Percentiles rank a stretch among this genome's conserved stretches.
These are phyloP conservation scores for Aspergillus hancockii DNA, from an alignment of 495 filamentous ascomycete species.

Conservation along the genomic window DNA sequence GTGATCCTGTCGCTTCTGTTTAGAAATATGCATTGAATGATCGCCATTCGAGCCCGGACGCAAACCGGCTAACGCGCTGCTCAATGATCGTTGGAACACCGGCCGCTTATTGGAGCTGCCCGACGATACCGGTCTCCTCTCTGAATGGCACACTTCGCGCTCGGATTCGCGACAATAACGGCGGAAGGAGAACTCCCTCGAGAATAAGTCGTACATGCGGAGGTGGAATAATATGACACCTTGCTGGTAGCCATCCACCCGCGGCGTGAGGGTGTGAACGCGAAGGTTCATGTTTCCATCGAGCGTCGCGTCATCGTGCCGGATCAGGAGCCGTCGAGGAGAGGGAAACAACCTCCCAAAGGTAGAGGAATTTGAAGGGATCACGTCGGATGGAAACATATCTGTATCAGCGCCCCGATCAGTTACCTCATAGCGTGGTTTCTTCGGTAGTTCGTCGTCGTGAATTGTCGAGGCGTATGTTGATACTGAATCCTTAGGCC, in stretches of 20 bases:
- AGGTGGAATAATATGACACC: slow-evolving; percentile 90
- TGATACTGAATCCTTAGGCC: slow-evolving; percentile 66
- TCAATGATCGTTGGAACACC: slow-evolving; percentile 69
- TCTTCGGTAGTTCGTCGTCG: slow-evolving; percentile 59
- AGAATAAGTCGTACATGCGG: slow-evolving; percentile 89
- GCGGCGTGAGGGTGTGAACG: slow-evolving; percentile 73
- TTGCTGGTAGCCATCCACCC: slow-evolving; percentile 53
- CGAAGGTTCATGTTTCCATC: slow-evolving; percentile 98
- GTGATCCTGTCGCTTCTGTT: slow-evolving; percentile 54
- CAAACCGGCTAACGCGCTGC: slow-evolving; percentile 70
- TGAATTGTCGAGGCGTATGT: slow-evolving; percentile 78
- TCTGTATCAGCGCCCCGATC: slow-evolving; percentile 64
- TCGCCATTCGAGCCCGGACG: slow-evolving; percentile 54
- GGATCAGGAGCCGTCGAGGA: slow-evolving; percentile 73
- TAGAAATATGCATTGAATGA: slow-evolving; percentile 13
- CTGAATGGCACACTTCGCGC: slow-evolving; percentile 87
- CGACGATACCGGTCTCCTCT: slow-evolving; percentile 65
- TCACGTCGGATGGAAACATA: slow-evolving; percentile 59
- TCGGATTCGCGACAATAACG: slow-evolving; percentile 93
- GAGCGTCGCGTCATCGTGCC: slow-evolving; percentile 86
- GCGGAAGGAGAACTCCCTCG: slow-evolving; percentile 84
- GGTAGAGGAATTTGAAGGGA: slow-evolving; percentile 75
- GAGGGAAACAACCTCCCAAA: slow-evolving; percentile 91
- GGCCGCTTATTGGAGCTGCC: slow-evolving; percentile 46
- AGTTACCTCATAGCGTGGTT: slow-evolving; percentile 60